phyloP scores from a whole-genome alignment of 2,329 filamentous ascomycete genomes.

The Cladosporium halotolerans region DNA sequence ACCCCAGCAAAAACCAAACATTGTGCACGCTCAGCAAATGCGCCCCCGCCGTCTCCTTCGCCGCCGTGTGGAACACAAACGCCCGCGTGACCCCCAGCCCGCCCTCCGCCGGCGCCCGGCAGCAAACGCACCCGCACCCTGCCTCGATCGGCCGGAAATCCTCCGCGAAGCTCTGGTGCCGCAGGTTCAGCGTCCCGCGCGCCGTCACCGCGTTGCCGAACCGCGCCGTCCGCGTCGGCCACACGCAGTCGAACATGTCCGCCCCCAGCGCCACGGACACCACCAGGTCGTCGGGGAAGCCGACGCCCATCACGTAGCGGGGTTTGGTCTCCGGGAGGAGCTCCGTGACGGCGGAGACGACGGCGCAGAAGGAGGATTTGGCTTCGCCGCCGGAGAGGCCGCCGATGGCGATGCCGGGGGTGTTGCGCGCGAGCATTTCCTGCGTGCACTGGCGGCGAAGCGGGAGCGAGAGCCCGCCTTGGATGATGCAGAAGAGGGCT shows the following conservation, averaged over 20 bases:
- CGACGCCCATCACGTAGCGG: constrained; percentile 98
- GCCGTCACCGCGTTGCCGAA: constrained; percentile 92
- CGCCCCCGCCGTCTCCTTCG: constrained; percentile 92
- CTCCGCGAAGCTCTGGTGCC: constrained; percentile 64
- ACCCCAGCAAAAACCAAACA: constrained; percentile 79
- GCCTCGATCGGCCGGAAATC: constrained; percentile 82
- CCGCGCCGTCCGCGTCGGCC: constrained; percentile 90
- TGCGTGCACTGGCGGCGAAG: constrained; percentile 76
- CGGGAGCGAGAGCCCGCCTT: constrained; percentile 84
- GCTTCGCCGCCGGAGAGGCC: constrained; percentile 92
- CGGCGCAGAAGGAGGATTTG: constrained; percentile 85
- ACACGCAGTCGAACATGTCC: constrained; percentile 99
- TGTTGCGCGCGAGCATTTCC: constrained; percentile 84
- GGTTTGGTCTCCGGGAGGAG: constrained; percentile 85
- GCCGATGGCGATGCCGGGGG: constrained; percentile 93
- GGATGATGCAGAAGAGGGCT: constrained; percentile 98
- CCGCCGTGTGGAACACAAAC: constrained; percentile 83
- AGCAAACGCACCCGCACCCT: constrained; percentile 75
- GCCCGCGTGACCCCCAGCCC: constrained; percentile 78
- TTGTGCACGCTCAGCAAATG: constrained; percentile 88
- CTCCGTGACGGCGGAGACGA: constrained; percentile 73
- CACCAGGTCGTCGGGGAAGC: constrained; percentile 91
- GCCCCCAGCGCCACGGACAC: constrained; percentile 90
- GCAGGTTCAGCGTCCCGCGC: constrained; percentile 74
- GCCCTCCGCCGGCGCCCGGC: constrained; percentile 55